Base-by-base conservation (phyloP, 2,329 filamentous ascomycete species). In the Microthyrium microscopicum region DNA sequence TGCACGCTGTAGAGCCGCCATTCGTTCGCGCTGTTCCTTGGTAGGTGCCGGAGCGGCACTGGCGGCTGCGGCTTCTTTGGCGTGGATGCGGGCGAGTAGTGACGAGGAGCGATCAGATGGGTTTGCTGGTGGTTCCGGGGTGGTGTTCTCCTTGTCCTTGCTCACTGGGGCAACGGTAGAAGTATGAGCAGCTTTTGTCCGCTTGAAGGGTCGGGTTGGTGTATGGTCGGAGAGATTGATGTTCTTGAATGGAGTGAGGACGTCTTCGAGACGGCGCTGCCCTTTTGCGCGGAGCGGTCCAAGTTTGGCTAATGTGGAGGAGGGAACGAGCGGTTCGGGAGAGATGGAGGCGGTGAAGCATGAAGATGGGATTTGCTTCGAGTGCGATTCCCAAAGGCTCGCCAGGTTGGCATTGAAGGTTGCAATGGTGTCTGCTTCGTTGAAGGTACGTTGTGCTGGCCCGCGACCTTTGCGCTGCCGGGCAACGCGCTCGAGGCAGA, bases 241-340 rank as follows among this genome's bases (percentile, higher is more conserved):
- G 21, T 54, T 46, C 25, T 48, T 44, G n/a, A 77, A 63, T 39
- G 62, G 70, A 31, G 65, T 62, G 80, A 38, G 25, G 43, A 85
- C 60, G 31, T 77, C 72, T 37, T 72, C 63, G n/a, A 85, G 61
- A 5, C 74, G 68, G 38, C 68, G 68, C 42, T 80, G 74, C 20
- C 77, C 77, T 26, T 36, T 31, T 17, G 27, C 34, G 9, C 30
- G 27, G 5, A 55, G 52, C 29, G 52, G 46, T 33, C 54, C 50
- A 4, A 49, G 35, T 13, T 48, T 50, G 20, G 54, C 48, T 1
- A 50, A 47, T 4, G 48, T 45, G 27, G 54, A 46, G 20, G 44
- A 60, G 39, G 52, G 53, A 34, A 53, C 54, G 32, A 58, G 54
- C 6, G 43, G 41, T 15, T 46, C 46, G 20, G 53, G 44, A 17